Evolutionary conservation across 345 rosid genomes (phyloP).

Genomic region (Aethionema arabicum): DNA sequence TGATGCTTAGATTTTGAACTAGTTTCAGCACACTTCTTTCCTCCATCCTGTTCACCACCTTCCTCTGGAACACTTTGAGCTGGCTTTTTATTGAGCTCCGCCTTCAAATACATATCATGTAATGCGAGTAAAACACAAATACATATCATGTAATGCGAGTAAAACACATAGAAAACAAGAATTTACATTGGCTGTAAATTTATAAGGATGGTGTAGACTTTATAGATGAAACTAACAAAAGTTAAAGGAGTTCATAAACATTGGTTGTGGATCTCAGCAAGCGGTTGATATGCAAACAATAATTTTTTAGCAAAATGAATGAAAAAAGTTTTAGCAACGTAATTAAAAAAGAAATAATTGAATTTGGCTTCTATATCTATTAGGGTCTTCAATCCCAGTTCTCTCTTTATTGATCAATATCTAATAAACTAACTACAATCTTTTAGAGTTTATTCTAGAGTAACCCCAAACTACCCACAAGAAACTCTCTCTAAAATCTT

Average conservation of each 20-base stretch:
- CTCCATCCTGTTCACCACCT: constrained; percentile 37
- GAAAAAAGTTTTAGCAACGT: not conserved
- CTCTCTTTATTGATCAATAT: too few species aligned
- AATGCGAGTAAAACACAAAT: not conserved
- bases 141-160: constrained; percentile 12
- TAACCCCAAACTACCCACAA: too few species aligned
- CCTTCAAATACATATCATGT: constrained; percentile 45
- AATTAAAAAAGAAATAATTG: not conserved
- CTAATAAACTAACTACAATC: too few species aligned
- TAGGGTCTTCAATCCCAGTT: too few species aligned
- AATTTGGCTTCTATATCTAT: constrained; percentile 2
- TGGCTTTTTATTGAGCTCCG: constrained; percentile 61
- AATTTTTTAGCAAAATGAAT: not conserved
- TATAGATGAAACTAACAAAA: constrained; percentile 4
- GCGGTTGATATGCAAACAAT: not conserved
- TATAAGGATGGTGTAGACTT: not conserved
- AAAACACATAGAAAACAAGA: not conserved
- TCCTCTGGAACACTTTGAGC: constrained; percentile 43
- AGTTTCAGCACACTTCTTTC: constrained; percentile 34
- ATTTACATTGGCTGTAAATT: not conserved
- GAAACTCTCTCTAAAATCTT: too few species aligned
- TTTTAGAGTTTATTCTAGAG: too few species aligned
- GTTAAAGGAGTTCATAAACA: not conserved
- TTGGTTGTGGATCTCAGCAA: not conserved
- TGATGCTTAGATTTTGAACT: constrained; percentile 59